These are phyloP conservation scores for Epichloe gansuensis DNA, from an alignment of 2,329 filamentous ascomycete species.

Conservation along the genomic window DNA sequence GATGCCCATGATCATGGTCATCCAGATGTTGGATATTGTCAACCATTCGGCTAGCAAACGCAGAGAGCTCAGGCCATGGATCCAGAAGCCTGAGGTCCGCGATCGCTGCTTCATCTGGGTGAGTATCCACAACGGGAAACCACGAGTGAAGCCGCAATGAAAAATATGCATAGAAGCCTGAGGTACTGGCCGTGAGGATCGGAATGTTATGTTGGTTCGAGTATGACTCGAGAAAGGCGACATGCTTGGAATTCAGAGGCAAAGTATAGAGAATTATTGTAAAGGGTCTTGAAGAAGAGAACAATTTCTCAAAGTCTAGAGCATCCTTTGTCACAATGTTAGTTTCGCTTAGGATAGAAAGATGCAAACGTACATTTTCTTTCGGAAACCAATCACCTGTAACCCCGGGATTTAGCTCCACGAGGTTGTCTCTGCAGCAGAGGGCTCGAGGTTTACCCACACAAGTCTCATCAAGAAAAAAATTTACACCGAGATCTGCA, in stretches of 20 bases:
- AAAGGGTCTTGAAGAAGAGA: conserved; percentile 29
- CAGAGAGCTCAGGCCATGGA: conserved; percentile 72
- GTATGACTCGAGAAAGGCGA: conserved; percentile 34
- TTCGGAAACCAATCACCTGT: conserved; percentile 56
- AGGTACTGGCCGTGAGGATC: conserved; percentile 71
- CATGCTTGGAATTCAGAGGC: conserved; percentile 31
- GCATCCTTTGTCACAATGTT: conserved; percentile 12
- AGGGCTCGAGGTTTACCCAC: conserved; percentile 68
- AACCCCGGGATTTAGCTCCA: conserved; percentile 89
- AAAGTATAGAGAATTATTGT: conserved; percentile 44
- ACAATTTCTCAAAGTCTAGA: conserved; percentile 27
- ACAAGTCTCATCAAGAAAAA: conserved; percentile 75
- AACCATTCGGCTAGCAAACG: conserved; percentile 55
- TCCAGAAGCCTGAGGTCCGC: conserved; percentile 72
- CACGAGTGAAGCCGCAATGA: conserved; percentile 63
- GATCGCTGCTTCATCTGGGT: conserved; percentile 75
- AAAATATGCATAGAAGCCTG: conserved; percentile 85
- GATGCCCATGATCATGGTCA: conserved; percentile 76
- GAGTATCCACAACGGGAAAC: conserved; percentile 90
- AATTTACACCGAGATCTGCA: conserved; percentile 85
- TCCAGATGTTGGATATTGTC: conserved; percentile 55
- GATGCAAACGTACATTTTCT: conserved; percentile 17
- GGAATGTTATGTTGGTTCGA: conserved; percentile 50
- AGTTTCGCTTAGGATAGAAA: neutral
- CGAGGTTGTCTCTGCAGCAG: conserved; percentile 61